Base-by-base conservation (phyloP, 1,139 yeast genomes). In the Neolecta irregularis region DNA sequence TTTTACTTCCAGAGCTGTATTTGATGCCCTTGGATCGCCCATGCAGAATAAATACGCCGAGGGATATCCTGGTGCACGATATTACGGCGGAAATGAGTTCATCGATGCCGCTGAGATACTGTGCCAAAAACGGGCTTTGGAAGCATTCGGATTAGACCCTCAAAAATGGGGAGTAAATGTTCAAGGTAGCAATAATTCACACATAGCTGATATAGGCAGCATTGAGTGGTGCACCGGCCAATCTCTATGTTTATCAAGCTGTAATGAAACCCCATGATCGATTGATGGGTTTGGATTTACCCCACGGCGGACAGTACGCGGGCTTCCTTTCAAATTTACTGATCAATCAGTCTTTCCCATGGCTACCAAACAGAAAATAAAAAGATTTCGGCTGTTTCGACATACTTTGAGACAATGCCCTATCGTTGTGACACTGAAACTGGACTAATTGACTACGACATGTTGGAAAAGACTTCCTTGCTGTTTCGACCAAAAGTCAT, bases 161-260 rank as follows among this genome's bases (percentile, higher is more conserved):
- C 91, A 73, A 46, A 71, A 74, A 57, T 88, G 98, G 96, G 96
- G 98, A 44, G 96, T 88, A 52, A 88, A 88, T 53, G 98, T 88
- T 37, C 98, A 88, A 65, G 40, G 19, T 12, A 11, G 9, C 3
- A 2, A 21, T 6, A 4, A 26, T 26, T 8, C 9, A n/a, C 18
- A 5, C 9, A 9, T 11, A 24, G 71, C 6, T 24, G 13, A 24
- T 12, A 12, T 12, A 24, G 13, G 12, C n/a, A 26, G 18, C 95
- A 24, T 67, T 88, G 50, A 78, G 93, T 39, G 98, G 98, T 46
- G 83, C 96, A 22, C 96, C 96, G 45, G 98, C 98, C 42, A 88
- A 88, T 63, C 71, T 88, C 57, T 91, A 88, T 58, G 94, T 81
- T 33, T 88, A 88, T 64, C 91, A 81, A 58, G 95, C 95, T 40